These are phyloP conservation scores for Salix arbutifolia DNA, from an alignment of 345 rosid species.

Conservation along the genomic window DNA sequence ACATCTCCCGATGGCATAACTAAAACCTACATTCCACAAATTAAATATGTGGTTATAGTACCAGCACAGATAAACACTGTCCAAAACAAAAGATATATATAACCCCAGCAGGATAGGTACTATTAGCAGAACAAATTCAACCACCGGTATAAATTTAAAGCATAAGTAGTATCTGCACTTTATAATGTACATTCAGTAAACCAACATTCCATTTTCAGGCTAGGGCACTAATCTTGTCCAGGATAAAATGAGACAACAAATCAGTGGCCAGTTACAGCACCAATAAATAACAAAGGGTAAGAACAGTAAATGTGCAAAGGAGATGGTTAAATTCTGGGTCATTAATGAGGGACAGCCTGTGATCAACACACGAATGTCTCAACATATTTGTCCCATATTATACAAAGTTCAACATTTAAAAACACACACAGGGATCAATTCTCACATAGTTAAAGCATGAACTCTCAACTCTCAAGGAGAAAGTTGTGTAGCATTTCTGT, in stretches of 20 bases:
- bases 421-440: background rate
- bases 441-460: background rate
- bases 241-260: background rate
- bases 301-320: background rate
- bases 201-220: background rate
- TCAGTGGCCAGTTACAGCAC: background rate
- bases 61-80: background rate
- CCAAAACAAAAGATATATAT: background rate
- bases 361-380: background rate
- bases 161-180: background rate
- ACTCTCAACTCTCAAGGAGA: background rate
- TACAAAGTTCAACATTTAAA: background rate
- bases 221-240: background rate
- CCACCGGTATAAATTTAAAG: background rate
- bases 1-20: conserved; percentile 75
- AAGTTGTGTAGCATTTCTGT: background rate
- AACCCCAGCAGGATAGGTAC: background rate
- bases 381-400: background rate
- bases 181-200: background rate
- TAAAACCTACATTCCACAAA: conserved; percentile 46
- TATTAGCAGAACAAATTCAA: background rate
- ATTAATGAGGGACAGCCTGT: background rate
- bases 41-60: background rate
- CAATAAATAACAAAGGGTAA: background rate
- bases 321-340: background rate